Evolutionary conservation across 768 basidiomycete species (phyloP).

Genomic region (Neoboletus subvelutipes): DNA sequence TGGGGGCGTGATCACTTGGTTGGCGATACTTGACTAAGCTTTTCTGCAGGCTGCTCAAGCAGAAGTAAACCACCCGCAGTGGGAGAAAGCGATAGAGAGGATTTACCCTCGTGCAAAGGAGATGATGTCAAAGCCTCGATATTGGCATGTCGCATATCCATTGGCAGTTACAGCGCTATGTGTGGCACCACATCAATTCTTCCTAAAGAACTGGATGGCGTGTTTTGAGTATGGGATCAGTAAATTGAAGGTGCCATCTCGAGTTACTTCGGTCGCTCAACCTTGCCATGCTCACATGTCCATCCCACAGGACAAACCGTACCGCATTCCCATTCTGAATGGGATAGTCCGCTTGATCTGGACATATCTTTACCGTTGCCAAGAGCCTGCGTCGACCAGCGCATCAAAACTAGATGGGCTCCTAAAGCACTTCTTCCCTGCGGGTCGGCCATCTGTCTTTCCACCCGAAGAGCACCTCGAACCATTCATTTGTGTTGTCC

Average conservation of each 20-base stretch:
- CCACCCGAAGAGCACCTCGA: slow-evolving; percentile 77
- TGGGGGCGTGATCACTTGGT: slow-evolving; percentile 22
- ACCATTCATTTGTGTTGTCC: slow-evolving; percentile 72
- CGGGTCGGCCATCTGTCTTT: slow-evolving; percentile 56
- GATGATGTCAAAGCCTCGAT: slow-evolving; percentile 85
- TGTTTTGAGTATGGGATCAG: slow-evolving; percentile 71
- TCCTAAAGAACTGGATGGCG: slow-evolving; percentile 75
- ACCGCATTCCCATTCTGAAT: slow-evolving; percentile 71
- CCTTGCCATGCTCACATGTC: slow-evolving; percentile 1
- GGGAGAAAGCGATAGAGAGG: slow-evolving; percentile 87
- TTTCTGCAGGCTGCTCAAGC: slow-evolving; percentile 79
- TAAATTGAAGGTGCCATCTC: slow-evolving; percentile 70
- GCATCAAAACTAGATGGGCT: slow-evolving; percentile 75
- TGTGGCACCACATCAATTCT: slow-evolving; percentile 82
- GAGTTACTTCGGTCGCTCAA: not conserved
- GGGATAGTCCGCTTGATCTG: slow-evolving; percentile 82
- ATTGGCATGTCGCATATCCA: slow-evolving; percentile 87
- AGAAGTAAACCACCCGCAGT: slow-evolving; percentile 92
- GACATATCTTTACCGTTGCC: slow-evolving; percentile 95
- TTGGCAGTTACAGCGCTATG: slow-evolving; percentile 81
- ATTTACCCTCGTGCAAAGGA: slow-evolving; percentile 82
- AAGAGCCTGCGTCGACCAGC: slow-evolving; percentile 79
- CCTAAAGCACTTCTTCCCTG: slow-evolving; percentile 76
- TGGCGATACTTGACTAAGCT: not conserved
- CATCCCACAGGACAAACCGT: slow-evolving; percentile 66